These are phyloP conservation scores for Lasiodiplodia sp. DNA, from an alignment of 2,329 filamentous ascomycete species.

Conservation along the genomic window DNA sequence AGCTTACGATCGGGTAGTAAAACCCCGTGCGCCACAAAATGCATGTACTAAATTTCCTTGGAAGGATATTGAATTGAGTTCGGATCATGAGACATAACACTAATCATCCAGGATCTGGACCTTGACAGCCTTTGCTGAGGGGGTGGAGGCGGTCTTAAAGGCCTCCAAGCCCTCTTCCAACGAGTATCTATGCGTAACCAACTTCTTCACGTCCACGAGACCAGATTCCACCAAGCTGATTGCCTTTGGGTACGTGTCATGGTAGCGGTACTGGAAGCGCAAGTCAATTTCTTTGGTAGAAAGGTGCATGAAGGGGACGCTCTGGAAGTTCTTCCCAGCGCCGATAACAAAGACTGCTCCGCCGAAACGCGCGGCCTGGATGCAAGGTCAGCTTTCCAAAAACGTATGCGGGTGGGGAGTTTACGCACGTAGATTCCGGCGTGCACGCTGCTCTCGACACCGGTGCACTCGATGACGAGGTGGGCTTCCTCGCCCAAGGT, in stretches of 20 bases:
- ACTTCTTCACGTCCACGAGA: constrained; percentile 48
- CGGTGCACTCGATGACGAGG: constrained; percentile 77
- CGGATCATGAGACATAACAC: not conserved
- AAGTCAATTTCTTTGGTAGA: constrained; percentile 49
- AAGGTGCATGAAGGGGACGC: constrained; percentile 50
- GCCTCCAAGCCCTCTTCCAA: constrained; percentile 48
- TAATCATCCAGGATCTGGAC: constrained; percentile 17
- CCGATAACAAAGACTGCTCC: constrained; percentile 80
- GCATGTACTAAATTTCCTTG: constrained; percentile 30
- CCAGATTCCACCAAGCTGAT: constrained; percentile 50
- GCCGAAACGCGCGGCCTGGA: constrained; percentile 67
- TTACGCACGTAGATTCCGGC: constrained; percentile 69
- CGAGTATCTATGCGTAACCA: constrained; percentile 49
- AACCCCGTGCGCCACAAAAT: too few species aligned
- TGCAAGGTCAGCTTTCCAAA: constrained; percentile 31
- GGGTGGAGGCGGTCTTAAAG: constrained; percentile 47
- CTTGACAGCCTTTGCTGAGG: constrained; percentile 46
- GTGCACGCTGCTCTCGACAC: constrained; percentile 77
- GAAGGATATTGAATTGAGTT: constrained; percentile 31
- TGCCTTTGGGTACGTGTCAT: constrained; percentile 51
- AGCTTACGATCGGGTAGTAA: too few species aligned
- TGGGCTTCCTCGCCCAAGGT: constrained; percentile 61
- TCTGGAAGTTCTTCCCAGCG: constrained; percentile 66
- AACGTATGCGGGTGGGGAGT: constrained; percentile 26
- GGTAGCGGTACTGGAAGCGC: constrained; percentile 50